These are phyloP conservation scores for Paraphoma sp. DNA, from an alignment of 2,329 filamentous ascomycete genomes.

Conservation along the genomic window DNA sequence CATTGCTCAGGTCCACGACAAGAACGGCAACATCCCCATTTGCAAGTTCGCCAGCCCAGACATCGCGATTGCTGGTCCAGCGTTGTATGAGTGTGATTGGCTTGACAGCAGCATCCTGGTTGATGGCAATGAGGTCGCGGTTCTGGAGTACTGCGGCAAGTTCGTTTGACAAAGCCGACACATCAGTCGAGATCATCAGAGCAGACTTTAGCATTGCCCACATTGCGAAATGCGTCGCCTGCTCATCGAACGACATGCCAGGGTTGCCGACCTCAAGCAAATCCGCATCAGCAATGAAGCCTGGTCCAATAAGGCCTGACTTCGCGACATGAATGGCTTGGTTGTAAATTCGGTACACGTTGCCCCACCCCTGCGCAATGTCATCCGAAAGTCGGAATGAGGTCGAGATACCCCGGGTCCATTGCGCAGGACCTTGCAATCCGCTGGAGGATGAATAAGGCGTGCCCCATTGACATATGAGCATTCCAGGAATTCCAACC, in stretches of 20 bases:
- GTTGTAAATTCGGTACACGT: conserved; percentile 27
- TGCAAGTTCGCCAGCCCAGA: conserved; percentile 26
- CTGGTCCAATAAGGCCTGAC: conserved; percentile 19
- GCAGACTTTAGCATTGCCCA: conserved; percentile 32
- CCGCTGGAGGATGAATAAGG: not conserved
- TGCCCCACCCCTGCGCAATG: conserved; percentile 19
- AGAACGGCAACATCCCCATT: conserved; percentile 27
- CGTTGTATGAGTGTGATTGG: conserved; percentile 24
- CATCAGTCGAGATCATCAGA: conserved; percentile 26
- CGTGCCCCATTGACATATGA: conserved; percentile 24
- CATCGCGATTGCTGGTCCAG: conserved; percentile 23
- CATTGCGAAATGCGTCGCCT: conserved; percentile 27
- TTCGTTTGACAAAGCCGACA: conserved; percentile 13
- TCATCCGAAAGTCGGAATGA: conserved; percentile 27
- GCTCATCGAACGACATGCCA: conserved; percentile 27
- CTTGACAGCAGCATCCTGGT: conserved; percentile 27
- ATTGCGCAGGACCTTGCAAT: conserved; percentile 20
- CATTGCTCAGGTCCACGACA: conserved; percentile 24
- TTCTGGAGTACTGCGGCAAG: conserved; percentile 25
- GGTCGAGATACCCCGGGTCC: conserved; percentile 25
- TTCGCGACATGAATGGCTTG: conserved; percentile 26
- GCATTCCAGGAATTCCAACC: conserved; percentile 21
- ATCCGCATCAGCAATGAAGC: conserved; percentile 27
- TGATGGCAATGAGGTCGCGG: conserved; percentile 26
- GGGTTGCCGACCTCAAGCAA: conserved; percentile 24